Percentiles rank a stretch among this genome's conserved stretches.
phyloP scores from a whole-genome alignment of 2,329 filamentous ascomycete species.

The Magnaporthiopsis poae region DNA sequence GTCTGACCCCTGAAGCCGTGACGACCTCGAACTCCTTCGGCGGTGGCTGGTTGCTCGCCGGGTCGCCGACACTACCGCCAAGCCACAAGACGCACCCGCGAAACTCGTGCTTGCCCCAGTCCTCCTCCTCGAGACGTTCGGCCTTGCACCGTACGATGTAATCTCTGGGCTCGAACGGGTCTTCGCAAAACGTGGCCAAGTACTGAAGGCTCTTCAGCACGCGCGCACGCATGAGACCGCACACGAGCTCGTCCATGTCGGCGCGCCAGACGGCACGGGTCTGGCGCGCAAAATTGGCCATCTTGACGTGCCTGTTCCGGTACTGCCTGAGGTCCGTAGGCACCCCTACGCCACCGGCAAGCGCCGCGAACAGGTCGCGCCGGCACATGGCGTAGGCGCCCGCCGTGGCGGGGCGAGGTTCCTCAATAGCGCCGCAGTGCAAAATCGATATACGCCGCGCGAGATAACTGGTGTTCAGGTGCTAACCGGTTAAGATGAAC shows the following conservation, averaged over 20 bases:
- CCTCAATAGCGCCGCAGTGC: too few species aligned
- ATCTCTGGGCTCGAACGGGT: conserved; percentile 17
- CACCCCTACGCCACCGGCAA: conserved; percentile 9
- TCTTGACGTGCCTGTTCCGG: conserved; percentile 11
- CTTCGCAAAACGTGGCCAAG: conserved; percentile 22
- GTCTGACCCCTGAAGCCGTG: conserved; percentile 26
- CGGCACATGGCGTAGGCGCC: conserved; percentile 23
- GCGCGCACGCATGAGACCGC: conserved; percentile 39
- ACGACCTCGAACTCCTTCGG: conserved; percentile 31
- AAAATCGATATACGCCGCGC: too few species aligned
- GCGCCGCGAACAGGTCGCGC: conserved; percentile 21
- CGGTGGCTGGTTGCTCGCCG: conserved; percentile 15
- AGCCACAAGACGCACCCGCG: conserved; percentile 39
- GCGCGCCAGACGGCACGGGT: conserved; percentile 32
- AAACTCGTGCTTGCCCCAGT: conserved; percentile 29
- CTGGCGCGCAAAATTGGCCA: conserved; percentile 7
- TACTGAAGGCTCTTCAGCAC: conserved; percentile 37
- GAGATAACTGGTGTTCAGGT: too few species aligned
- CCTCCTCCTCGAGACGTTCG: conserved; percentile 12
- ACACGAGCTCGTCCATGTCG: conserved; percentile 47
- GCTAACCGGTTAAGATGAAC: too few species aligned
- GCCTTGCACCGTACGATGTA: conserved; percentile 31
- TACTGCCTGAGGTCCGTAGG: conserved; percentile 12
- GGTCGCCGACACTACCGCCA: conserved; percentile 10
- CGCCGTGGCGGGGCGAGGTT: conserved; percentile 1